Evolutionary conservation across 2,329 filamentous ascomycete genomes (phyloP).

Genomic region (Massarina eburnea): DNA sequence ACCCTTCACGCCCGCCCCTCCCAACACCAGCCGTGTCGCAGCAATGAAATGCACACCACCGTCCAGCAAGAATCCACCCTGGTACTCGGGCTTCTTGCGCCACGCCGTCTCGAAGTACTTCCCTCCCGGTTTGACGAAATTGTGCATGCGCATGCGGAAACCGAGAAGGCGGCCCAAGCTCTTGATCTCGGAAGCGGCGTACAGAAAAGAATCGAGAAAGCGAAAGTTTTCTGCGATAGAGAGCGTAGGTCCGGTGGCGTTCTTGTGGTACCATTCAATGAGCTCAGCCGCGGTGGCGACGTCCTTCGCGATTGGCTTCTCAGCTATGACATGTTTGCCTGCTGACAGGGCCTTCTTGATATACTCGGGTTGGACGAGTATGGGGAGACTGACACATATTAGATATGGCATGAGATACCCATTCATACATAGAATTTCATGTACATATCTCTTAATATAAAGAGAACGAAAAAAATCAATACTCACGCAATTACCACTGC

Average conservation of each 20-base stretch:
- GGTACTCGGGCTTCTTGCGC: conserved; percentile 70
- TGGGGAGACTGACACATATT: conserved; percentile 55
- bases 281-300: conserved; percentile 54
- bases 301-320: conserved; percentile 69
- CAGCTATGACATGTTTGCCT: conserved; percentile 69
- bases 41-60: conserved; percentile 74
- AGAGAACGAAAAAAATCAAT: background rate
- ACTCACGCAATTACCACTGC: conserved; percentile 58
- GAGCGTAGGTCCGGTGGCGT: conserved; percentile 46
- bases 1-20: conserved; percentile 46
- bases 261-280: conserved; percentile 49
- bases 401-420: background rate
- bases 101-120: conserved; percentile 61
- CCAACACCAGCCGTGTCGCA: conserved; percentile 61
- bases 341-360: conserved; percentile 62
- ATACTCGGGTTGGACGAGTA: conserved; percentile 60
- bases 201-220: conserved; percentile 59
- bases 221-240: conserved; percentile 72
- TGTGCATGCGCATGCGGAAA: conserved; percentile 54
- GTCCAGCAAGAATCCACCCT: conserved; percentile 77
- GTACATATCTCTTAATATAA: background rate
- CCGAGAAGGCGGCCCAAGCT: conserved; percentile 57
- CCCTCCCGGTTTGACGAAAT: conserved; percentile 50
- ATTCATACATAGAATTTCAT: no score
- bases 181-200: conserved; percentile 53